These are phyloP conservation scores for Nicotiana benthamiana DNA, from an alignment of 257 asterid species.

Conservation along the genomic window DNA sequence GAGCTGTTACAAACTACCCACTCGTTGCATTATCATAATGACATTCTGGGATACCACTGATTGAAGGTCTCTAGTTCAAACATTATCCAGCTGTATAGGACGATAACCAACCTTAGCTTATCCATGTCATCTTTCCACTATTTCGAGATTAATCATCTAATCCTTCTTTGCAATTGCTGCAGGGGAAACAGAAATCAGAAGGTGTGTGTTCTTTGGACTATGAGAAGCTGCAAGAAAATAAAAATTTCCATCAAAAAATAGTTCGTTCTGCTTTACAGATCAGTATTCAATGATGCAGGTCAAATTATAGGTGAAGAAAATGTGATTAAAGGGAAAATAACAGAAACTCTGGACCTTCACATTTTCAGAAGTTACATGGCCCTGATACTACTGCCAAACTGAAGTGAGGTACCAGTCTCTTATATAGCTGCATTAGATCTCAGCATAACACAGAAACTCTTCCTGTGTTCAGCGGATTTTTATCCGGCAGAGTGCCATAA, in stretches of 20 bases:
- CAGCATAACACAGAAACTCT: not conserved
- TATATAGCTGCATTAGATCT: not conserved
- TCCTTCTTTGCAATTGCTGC: slow-evolving; percentile 14
- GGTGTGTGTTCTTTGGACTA: not conserved
- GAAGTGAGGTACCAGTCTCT: not conserved
- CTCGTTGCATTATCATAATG: not conserved
- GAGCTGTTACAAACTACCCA: not conserved
- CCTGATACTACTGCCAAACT: not conserved
- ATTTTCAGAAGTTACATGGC: not conserved
- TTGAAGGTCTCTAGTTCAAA: not conserved
- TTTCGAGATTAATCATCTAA: slow-evolving; percentile 9
- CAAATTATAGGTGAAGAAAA: not conserved
- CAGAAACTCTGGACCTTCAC: not conserved
- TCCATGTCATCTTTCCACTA: slow-evolving; percentile 5
- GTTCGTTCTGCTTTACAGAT: slow-evolving; percentile 27
- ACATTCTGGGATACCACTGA: not conserved
- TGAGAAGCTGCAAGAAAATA: slow-evolving; percentile 13
- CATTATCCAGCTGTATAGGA: not conserved
- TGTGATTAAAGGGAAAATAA: not conserved
- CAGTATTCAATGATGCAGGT: slow-evolving; percentile 6
- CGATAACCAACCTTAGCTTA: not conserved
- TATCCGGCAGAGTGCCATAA: not conserved
- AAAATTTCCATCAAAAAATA: slow-evolving; percentile 20
- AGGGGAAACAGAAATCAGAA: slow-evolving; percentile 1
- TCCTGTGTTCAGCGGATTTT: not conserved